Percentiles rank a stretch among this genome's conserved stretches.
Evolutionary conservation across 1,139 yeast species (phyloP).

Genomic region (Lodderomyces margitis): DNA sequence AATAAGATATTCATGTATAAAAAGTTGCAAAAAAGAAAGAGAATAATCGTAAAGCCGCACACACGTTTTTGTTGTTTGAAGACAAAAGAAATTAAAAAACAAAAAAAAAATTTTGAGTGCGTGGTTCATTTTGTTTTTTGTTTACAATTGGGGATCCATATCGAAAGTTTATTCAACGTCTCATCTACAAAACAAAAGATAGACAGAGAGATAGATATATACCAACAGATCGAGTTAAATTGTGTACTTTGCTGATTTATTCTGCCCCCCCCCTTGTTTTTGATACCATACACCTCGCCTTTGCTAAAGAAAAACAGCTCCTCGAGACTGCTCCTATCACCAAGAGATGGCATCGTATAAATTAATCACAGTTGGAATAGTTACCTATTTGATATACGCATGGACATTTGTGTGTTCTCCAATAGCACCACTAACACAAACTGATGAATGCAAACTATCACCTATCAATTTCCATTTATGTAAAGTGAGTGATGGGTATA

Average conservation of each 20-base stretch:
- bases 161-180: neutral
- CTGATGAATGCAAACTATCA: conserved; percentile 6
- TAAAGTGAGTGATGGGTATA: conserved; percentile 9
- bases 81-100: neutral
- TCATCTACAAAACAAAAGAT: neutral
- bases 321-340: no score
- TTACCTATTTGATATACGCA: conserved; percentile 12
- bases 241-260: no score
- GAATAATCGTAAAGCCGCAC: neutral
- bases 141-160: neutral
- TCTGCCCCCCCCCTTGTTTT: no score
- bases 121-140: neutral
- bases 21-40: neutral
- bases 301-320: no score
- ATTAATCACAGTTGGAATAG: conserved; percentile 3
- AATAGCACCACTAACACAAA: conserved; percentile 3
- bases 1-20: neutral
- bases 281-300: no score
- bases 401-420: conserved; percentile 17
- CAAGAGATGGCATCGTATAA: neutral
- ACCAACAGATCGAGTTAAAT: no score
- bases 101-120: neutral
- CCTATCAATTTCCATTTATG: conserved; percentile 18
- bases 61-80: neutral
- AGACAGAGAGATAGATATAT: no score